These are phyloP conservation scores for Colletotrichum falcatum DNA, from an alignment of 2,329 filamentous ascomycete genomes.

Conservation along the genomic window DNA sequence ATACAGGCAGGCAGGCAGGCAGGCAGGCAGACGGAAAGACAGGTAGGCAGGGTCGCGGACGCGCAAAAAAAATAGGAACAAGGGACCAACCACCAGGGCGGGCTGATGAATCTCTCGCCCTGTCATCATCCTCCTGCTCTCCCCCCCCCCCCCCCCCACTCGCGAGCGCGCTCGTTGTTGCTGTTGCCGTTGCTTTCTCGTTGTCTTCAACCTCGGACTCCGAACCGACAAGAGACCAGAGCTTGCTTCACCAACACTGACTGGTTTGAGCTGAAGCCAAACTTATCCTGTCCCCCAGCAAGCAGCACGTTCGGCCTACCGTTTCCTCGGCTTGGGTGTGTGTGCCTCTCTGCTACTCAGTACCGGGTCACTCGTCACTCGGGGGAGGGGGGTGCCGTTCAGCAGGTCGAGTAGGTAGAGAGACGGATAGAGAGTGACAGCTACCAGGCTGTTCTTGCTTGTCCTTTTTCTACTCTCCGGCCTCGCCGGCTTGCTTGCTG, in stretches of 20 bases:
- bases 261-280: conserved; percentile 21
- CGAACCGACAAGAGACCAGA: conserved; percentile 25
- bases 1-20: conserved; percentile 37
- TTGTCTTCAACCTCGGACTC: conserved; percentile 11
- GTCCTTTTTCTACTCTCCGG: neutral
- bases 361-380: conserved; percentile 21
- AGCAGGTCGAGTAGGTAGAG: conserved; percentile 6
- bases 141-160: conserved; percentile 25
- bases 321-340: conserved; percentile 26
- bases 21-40: too few relatives aligned
- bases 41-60: conserved; percentile 29
- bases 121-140: conserved; percentile 33
- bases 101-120: conserved; percentile 30
- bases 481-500: conserved; percentile 14
- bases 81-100: conserved; percentile 30
- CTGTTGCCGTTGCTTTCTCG: conserved; percentile 20
- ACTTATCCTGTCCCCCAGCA: conserved; percentile 8
- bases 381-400: conserved; percentile 30
- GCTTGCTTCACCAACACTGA: neutral
- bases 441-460: conserved; percentile 16
- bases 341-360: conserved; percentile 24
- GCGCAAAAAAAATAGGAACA: conserved; percentile 36
- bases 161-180: conserved; percentile 23
- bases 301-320: conserved; percentile 24
- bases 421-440: too few relatives aligned